Base-by-base conservation (phyloP, 139 green algal genomes). In the Asterochloris sp. region DNA sequence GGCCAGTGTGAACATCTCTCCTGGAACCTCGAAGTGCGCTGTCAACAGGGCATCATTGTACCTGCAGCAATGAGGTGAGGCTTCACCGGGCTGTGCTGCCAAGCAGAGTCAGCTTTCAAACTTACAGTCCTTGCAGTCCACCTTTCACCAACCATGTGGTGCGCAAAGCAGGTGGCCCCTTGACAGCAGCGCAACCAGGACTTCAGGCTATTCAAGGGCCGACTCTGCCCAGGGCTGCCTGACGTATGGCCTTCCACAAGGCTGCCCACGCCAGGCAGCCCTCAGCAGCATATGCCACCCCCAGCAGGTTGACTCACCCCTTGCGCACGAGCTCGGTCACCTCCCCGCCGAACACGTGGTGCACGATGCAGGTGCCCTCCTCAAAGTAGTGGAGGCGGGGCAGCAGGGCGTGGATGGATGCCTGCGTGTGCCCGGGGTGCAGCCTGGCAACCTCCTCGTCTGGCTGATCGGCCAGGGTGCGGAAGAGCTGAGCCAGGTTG, bases 11-110 rank as follows among this genome's bases (percentile, higher is more conserved):
- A 98, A 98, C 94, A 98, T 98, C 89, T 98, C 95, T 9, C 95
- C 95, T 12, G 95, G 95, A 61, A 97, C 94, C 91, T 99, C 97
- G 85, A 99, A 99, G 88, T 99, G 97, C 0, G 97, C 97, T 11
- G 97, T 95, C 54, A 98, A 89, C 87, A 95, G 98, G 12, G 97
- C 96, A 85, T 99, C 97, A 21, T 89, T 83, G 85, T 99, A 54
- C 38, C 38, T 54, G 38, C 38, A 54, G 38, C 38, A 54, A 6
- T 6, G 38, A 6, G 38, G 38, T 6, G 38, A 54, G 38, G 38
- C 2, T 54, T 2, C 2, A 6, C 6, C 38, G 6, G 38, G 38
- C 6, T 54, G 38, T 54, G 38, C 38, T 54, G 38, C 38, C 38
- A 54, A 54, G 38, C 38, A 54, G 38, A 54, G 38, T 54, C 4